Base-by-base conservation (phyloP, 331 rosid genomes). In the Acacia pycnantha region DNA sequence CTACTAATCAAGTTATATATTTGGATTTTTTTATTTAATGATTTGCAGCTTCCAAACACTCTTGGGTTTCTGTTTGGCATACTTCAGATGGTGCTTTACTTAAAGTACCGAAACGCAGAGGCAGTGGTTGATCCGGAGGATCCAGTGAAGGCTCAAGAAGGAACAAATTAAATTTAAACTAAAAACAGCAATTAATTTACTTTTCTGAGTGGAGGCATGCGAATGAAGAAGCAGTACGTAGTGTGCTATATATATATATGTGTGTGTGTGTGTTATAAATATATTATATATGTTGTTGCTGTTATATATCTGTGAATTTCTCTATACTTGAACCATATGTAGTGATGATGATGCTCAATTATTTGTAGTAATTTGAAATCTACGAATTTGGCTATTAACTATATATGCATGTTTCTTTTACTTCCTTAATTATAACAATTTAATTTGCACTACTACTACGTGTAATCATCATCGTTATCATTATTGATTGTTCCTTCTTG, bases 11-110 rank as follows among this genome's bases (percentile, higher is more conserved):
- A 76, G 14, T 73, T 46, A 78, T 44, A 13, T 48, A 1, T 48
- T 13, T 48, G 14, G 5, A 15, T 15, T 48, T 44, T 9, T 9
- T 44, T 44, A 0, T 8, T 76, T 11, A 27, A 11, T 44, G 0
- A 44, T 24, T 15, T 80, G 86, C 85, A 92, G 98, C 84, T 93
- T 1, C 97, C 98, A 75, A 93, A 93, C 54, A 81, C 90, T 6
- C 88, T 91, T n/a, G 98, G 98, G 11, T 89, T 94, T 81, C n/a
- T 95, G 53, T 93, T 90, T 22, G 98, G 98, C 46, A 81, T 91
- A 48, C 81, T 85, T 48, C 98, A 95, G 85, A 95, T 95, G 98
- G 90, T 80, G 78, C 79, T 93, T 54, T 95, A 90, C 81, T 0
- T 84, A 48, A 85, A 92, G 14, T 92, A 83, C 93, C 92, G 89